Percentiles rank a stretch among this genome's conserved stretches.
Evolutionary conservation across 2,329 filamentous ascomycete species (phyloP).

Genomic region (Drechslerella coelobrocha): DNA sequence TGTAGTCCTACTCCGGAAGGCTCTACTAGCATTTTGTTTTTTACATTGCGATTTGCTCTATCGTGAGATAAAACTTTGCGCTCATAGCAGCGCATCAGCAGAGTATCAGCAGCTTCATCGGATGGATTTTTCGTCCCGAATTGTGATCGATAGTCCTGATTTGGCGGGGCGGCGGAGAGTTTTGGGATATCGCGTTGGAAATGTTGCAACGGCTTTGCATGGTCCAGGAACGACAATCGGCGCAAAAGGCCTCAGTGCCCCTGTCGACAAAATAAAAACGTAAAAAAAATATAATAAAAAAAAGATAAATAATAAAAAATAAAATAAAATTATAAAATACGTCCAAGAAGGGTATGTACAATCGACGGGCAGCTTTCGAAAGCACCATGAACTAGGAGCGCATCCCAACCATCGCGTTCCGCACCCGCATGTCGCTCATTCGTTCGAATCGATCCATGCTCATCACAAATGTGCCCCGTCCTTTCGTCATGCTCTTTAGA

Average conservation of each 20-base stretch:
- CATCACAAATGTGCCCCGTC: conserved; percentile 80
- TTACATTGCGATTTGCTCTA: no score
- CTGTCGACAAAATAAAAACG: background rate
- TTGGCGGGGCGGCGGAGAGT: background rate
- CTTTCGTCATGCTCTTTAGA: conserved; percentile 84
- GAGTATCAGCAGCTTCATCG: background rate
- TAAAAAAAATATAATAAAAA: background rate
- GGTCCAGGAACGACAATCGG: background rate
- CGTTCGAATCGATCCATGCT: conserved; percentile 73
- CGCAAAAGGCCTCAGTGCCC: background rate
- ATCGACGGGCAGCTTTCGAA: background rate
- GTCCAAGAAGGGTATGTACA: background rate
- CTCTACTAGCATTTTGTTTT: no score
- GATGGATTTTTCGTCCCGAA: background rate
- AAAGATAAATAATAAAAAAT: no score
- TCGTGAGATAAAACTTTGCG: no score
- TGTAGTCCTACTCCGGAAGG: background rate
- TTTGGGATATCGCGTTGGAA: background rate
- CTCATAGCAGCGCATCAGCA: background rate
- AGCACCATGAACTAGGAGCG: background rate
- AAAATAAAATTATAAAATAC: no score
- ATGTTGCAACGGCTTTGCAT: background rate
- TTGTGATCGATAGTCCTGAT: background rate
- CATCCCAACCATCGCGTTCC: conserved; percentile 61
- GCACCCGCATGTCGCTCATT: conserved; percentile 69